Conservation (phyloP, 192 early-diverging fungal genomes). For the Entomortierella lignicola region DNA sequence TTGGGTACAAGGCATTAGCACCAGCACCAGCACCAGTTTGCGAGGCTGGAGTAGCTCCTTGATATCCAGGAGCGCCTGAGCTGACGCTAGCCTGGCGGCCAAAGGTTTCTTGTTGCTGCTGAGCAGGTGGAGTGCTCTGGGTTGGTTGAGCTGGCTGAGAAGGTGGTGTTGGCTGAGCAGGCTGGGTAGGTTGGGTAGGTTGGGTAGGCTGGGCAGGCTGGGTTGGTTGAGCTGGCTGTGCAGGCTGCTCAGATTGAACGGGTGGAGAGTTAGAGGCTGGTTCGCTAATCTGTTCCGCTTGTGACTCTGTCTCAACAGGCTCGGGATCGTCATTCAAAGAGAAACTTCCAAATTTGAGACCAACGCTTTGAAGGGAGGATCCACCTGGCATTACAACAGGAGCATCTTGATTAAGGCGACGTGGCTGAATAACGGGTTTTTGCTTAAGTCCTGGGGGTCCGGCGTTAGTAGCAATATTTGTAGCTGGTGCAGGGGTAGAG, state of each 20-base stretch:
- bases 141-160: conserved; percentile 30
- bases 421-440: conserved; percentile 59
- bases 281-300: background rate
- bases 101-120: conserved; percentile 19
- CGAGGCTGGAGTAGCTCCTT: conserved; percentile 18
- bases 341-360: conserved; percentile 86
- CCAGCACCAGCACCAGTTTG: conserved; percentile 8
- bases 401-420: conserved; percentile 89
- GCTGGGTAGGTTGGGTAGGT: conserved; percentile 17
- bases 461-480: conserved; percentile 4
- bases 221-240: conserved; percentile 14
- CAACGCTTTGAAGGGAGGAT: conserved; percentile 70
- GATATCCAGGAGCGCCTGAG: conserved; percentile 19
- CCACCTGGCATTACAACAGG: conserved; percentile 88
- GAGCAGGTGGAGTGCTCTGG: conserved; percentile 2
- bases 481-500: conserved; percentile 4
- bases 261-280: background rate
- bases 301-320: conserved; percentile 7
- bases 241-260: conserved; percentile 16
- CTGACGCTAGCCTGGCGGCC: conserved; percentile 12
- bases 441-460: conserved; percentile 60
- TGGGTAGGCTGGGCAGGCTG: conserved; percentile 25
- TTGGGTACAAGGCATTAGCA: conserved; percentile 23
- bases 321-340: conserved; percentile 63
- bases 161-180: conserved; percentile 43